These are phyloP conservation scores for Micractinium sp. DNA, from an alignment of 139 green algal genomes.

Conservation along the genomic window DNA sequence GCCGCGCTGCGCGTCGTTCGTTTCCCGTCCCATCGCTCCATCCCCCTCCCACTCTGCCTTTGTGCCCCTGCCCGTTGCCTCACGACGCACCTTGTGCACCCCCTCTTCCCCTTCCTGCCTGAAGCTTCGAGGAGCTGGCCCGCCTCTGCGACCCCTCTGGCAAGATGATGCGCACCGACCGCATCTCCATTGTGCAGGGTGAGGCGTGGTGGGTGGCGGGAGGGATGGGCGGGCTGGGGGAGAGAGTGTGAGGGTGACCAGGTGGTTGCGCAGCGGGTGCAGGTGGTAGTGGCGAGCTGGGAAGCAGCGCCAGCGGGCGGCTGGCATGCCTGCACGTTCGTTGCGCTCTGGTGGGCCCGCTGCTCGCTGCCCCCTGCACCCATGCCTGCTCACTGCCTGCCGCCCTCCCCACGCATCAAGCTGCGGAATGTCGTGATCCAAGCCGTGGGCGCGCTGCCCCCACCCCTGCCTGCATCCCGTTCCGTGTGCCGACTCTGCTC, in stretches of 20 bases:
- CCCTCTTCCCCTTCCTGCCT: not conserved
- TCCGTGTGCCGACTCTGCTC: not conserved
- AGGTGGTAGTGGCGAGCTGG: not conserved
- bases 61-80: too few species aligned
- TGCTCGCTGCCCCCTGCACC: not conserved
- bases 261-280: not conserved
- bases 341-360: not conserved
- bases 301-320: not conserved
- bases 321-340: not conserved
- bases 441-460: not conserved
- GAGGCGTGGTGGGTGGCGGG: not conserved
- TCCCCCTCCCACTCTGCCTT: too few species aligned
- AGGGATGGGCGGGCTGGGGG: too few species aligned
- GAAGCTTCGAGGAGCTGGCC: slow-evolving; percentile 64
- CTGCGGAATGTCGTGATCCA: too few species aligned
- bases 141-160: slow-evolving; percentile 52
- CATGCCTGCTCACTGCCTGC: not conserved
- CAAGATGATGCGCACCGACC: slow-evolving; percentile 58
- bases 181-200: slow-evolving; percentile 54
- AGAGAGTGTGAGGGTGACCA: not conserved
- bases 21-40: not conserved
- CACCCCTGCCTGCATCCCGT: too few species aligned
- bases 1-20: too few species aligned
- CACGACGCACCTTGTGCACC: not conserved
- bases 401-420: not conserved